Conservation (phyloP, 2,329 filamentous ascomycete genomes). For the Pseudogymnoascus sp. region DNA sequence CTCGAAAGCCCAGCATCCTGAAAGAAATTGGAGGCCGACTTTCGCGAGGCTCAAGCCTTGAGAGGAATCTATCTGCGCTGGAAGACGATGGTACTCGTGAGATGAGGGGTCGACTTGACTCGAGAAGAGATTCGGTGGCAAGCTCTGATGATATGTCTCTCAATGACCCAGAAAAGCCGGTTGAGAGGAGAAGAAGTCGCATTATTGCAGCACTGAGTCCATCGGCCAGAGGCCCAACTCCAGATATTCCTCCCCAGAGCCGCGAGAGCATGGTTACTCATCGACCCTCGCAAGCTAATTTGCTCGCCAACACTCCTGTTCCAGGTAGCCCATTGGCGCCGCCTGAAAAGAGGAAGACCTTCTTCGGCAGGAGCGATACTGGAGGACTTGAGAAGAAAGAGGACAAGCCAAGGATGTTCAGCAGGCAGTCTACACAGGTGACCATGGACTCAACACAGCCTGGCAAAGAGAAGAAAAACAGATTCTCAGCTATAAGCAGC, state of each 20-base stretch:
- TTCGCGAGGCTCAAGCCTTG: conserved; percentile 16
- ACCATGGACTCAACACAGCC: conserved; percentile 10
- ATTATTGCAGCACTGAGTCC: conserved; percentile 18
- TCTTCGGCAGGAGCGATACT: conserved; percentile 27
- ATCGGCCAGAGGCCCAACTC: conserved; percentile 19
- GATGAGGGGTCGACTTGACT: background rate
- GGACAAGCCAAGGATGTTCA: conserved; percentile 24
- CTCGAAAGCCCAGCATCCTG: conserved; percentile 38
- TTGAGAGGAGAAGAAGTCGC: background rate
- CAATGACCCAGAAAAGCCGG: background rate
- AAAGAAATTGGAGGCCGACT: conserved; percentile 44
- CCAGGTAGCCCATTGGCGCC: conserved; percentile 17
- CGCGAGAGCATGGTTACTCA: conserved; percentile 28
- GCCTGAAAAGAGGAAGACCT: conserved; percentile 34
- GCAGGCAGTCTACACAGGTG: conserved; percentile 13
- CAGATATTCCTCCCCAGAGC: conserved; percentile 23
- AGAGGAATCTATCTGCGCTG: conserved; percentile 16
- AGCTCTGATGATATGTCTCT: conserved; percentile 1
- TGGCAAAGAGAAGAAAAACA: conserved; percentile 34
- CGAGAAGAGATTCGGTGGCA: background rate
- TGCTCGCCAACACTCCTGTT: conserved; percentile 17
- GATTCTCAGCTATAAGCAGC: conserved; percentile 35
- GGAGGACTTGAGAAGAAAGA: background rate
- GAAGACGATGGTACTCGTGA: background rate
- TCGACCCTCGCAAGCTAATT: conserved; percentile 23